Evolutionary conservation across 2,329 filamentous ascomycete species (phyloP), one percentile per base, ranked within the genome.

Genomic region (Cercospora beticola): DNA sequence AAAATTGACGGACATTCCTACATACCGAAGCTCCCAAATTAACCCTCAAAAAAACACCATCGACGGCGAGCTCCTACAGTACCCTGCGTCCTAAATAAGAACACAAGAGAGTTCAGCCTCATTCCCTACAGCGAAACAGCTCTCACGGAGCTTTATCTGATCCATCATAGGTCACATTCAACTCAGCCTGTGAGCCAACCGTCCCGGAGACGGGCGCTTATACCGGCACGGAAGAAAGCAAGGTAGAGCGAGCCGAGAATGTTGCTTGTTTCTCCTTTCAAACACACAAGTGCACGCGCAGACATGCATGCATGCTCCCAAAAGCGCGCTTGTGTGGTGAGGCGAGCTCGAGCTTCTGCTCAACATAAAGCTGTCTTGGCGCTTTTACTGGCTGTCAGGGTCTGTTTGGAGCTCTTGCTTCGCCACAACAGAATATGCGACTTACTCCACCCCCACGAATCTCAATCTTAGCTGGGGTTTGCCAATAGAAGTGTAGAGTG

Each of bases 1-100:
- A 26, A 7, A 58, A 58, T 58, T 58, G 54, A 58, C 54, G 54
- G 54, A 30, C 26, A 58, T 58, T 58, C 54, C 54, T 5, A 58
- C 6, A 33, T 30, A 18, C 26, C 54, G 30, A 58, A 30, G 54
- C 54, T 21, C 46, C 16, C 46, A 52, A 52, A 52, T 52, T 52
- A 52, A 23, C 46, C 26, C 16, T 14, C n/a, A 58, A 30, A 30
- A 14, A 18, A n/a, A 40, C 4, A n/a, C 36, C 26, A 58, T 23
- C 26, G 54, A 58, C 54, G 54, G 54, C 54, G 54, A 58, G 54
- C 54, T 58, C 54, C 54, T 31, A 57, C 26, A 5, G 12, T 30
- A 33, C 36, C 36, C 36, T 43, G 36, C 54, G 54, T 58, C 54
- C 26, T n/a, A 18, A 58, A 58, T 33, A 58, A 33, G 54, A 30